These are phyloP conservation scores for Pseudogymnoascus sp. DNA, from an alignment of 2,329 filamentous ascomycete genomes.

Conservation along the genomic window DNA sequence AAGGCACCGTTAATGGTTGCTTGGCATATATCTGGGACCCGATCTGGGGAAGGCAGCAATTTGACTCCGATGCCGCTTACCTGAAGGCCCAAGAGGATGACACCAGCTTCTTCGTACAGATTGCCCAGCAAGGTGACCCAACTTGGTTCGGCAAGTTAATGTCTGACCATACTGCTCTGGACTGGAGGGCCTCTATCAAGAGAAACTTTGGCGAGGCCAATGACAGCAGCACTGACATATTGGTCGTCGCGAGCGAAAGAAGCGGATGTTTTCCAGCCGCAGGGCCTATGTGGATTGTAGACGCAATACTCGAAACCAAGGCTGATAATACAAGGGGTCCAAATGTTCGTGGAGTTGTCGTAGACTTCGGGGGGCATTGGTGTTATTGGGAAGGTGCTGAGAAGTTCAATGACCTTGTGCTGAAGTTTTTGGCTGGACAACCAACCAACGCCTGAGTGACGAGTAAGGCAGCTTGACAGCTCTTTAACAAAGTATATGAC, in stretches of 20 bases:
- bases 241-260: constrained; percentile 26
- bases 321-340: constrained; percentile 12
- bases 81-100: constrained; percentile 15
- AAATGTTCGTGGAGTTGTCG: constrained; percentile 18
- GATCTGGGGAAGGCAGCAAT: neutral
- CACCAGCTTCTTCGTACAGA: constrained; percentile 25
- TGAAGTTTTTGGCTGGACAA: constrained; percentile 19
- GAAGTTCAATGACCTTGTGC: constrained; percentile 22
- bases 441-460: neutral
- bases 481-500: neutral
- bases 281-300: constrained; percentile 26
- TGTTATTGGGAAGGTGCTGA: constrained; percentile 28
- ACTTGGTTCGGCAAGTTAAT: constrained; percentile 27
- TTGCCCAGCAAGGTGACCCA: constrained; percentile 25
- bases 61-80: constrained; percentile 14
- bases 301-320: constrained; percentile 20
- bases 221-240: constrained; percentile 20
- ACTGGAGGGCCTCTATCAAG: constrained; percentile 26
- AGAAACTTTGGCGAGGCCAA: constrained; percentile 20
- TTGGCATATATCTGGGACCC: constrained; percentile 23
- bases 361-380: constrained; percentile 29
- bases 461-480: neutral
- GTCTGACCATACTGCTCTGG: constrained; percentile 28
- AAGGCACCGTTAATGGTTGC: constrained; percentile 26
- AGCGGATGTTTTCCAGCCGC: constrained; percentile 29